Evolutionary conservation across 768 basidiomycete species (phyloP).

Genomic region (Mycena epipterygia): DNA sequence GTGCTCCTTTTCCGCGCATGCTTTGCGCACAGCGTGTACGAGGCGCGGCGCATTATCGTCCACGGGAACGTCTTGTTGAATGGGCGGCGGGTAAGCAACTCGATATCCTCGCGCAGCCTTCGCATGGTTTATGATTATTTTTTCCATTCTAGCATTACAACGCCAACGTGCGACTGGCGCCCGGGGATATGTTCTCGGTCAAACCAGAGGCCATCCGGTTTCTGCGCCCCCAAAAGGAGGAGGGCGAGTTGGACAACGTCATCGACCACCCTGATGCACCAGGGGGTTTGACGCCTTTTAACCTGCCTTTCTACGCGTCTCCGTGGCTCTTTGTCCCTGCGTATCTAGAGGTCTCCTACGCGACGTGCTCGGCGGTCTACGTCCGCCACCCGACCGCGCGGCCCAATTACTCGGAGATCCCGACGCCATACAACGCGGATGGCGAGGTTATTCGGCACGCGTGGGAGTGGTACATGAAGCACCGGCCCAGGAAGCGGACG

Average conservation of each 20-base stretch:
- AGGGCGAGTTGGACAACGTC: constrained; percentile 49
- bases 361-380: constrained; percentile 92
- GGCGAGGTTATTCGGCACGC: constrained; percentile 92
- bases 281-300: constrained; percentile 74
- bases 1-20: constrained; percentile 92
- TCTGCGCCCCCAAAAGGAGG: constrained; percentile 56
- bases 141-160: constrained; percentile 72
- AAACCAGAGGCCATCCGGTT: constrained; percentile 86
- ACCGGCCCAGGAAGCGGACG: constrained; percentile 76
- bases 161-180: constrained; percentile 89
- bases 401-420: constrained; percentile 96
- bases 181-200: constrained; percentile 95
- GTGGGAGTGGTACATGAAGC: constrained; percentile 95
- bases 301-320: constrained; percentile 87
- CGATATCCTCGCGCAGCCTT: background rate
- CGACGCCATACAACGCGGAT: constrained; percentile 96
- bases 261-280: constrained; percentile 25
- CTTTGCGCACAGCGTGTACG: constrained; percentile 90
- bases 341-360: constrained; percentile 88
- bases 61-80: constrained; percentile 92
- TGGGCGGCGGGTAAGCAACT: constrained; percentile 81
- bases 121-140: constrained; percentile 6
- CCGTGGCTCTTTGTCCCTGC: constrained; percentile 96
- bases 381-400: constrained; percentile 96
- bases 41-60: constrained; percentile 87